Evolutionary conservation across 352 stramenopile species (phyloP).

Genomic region (Pythium pyrilobum): DNA sequence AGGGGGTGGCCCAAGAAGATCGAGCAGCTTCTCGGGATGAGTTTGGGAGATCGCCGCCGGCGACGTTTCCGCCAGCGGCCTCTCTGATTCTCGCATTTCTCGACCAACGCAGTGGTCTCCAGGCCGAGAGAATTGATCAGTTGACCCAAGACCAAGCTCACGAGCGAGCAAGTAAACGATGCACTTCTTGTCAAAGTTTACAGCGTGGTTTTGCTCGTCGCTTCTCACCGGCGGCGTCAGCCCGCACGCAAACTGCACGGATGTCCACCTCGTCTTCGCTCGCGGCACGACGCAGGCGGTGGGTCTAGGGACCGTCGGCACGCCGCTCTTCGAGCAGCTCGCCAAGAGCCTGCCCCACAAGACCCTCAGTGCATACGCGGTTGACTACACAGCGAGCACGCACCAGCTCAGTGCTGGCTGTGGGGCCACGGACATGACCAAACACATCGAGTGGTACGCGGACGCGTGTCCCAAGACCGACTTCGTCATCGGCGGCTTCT

Average conservation of each 20-base stretch:
- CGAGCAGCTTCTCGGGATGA: too few species aligned
- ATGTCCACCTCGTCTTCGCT: constrained; percentile 21
- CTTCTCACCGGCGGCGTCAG: not conserved
- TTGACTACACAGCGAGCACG: constrained; percentile 17
- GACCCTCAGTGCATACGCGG: constrained; percentile 30
- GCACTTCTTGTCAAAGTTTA: too few species aligned
- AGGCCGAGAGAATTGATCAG: too few species aligned
- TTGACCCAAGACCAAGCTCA: too few species aligned
- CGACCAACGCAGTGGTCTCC: too few species aligned
- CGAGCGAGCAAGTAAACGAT: too few species aligned
- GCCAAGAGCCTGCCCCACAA: constrained; percentile 18
- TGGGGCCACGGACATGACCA: constrained; percentile 25
- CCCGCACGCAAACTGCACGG: not conserved
- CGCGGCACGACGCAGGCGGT: constrained; percentile 27
- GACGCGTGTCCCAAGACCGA: constrained; percentile 19
- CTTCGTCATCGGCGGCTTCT: constrained; percentile 1
- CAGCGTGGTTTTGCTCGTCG: too few species aligned
- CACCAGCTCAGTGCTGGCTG: constrained; percentile 14
- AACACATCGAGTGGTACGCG: constrained; percentile 21
- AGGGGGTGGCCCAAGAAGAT: too few species aligned
- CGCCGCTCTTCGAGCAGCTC: constrained; percentile 20
- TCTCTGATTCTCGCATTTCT: too few species aligned
- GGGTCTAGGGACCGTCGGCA: constrained; percentile 19
- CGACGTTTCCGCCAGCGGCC: too few species aligned
- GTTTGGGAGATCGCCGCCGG: too few species aligned